These are phyloP conservation scores for Cenchrus americanus DNA, from an alignment of 176 grass and related monocot species.

Conservation along the genomic window DNA sequence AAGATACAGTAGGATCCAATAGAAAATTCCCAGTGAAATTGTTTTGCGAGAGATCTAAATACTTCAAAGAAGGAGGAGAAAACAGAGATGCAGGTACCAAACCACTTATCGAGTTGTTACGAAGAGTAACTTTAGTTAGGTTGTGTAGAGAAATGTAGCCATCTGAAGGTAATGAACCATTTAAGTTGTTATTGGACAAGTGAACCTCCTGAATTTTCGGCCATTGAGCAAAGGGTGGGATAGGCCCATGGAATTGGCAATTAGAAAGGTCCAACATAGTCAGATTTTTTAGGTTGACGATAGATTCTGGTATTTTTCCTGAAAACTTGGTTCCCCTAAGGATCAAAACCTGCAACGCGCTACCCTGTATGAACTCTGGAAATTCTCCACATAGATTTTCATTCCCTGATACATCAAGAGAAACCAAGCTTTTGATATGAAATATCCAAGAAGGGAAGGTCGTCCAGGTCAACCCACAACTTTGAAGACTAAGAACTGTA, in stretches of 20 bases:
- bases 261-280: conserved; percentile 49
- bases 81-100: conserved; percentile 48
- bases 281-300: conserved; percentile 34
- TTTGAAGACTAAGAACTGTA: no score
- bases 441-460: conserved; percentile 40
- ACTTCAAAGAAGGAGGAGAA: conserved; percentile 42
- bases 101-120: conserved; percentile 50
- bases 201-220: conserved; percentile 22
- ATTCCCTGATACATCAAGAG: conserved; percentile 44
- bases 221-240: conserved; percentile 47
- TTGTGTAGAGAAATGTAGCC: neutral
- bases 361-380: conserved; percentile 35
- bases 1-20: conserved; percentile 32
- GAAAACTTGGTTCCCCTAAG: conserved; percentile 40
- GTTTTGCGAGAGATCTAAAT: conserved; percentile 45
- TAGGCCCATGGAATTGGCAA: conserved; percentile 44
- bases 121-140: conserved; percentile 37
- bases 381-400: conserved; percentile 38
- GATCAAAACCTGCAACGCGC: neutral
- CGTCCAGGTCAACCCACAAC: conserved; percentile 35
- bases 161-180: conserved; percentile 30
- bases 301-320: conserved; percentile 40
- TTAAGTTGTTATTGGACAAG: conserved; percentile 49
- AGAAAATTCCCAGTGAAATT: conserved; percentile 28
- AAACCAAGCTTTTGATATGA: conserved; percentile 38